Evolutionary conservation across 2,329 filamentous ascomycete genomes (phyloP).

Genomic region (Hortaea werneckii): DNA sequence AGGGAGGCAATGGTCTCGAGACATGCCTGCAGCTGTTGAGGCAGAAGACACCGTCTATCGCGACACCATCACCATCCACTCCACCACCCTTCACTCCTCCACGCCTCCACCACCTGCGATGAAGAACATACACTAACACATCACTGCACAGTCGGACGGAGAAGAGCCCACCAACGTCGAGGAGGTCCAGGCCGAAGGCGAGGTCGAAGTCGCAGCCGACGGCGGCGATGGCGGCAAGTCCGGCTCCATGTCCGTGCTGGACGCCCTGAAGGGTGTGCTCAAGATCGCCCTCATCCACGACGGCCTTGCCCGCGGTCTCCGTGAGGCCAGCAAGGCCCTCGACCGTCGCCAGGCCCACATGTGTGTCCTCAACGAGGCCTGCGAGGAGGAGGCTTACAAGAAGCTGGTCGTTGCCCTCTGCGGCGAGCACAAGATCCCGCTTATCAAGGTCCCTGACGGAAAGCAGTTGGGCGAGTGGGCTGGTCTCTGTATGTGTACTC

Average conservation of each 20-base stretch:
- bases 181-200: slow-evolving; percentile 63
- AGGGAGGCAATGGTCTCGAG: too few species aligned
- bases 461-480: slow-evolving; percentile 99
- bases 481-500: slow-evolving; percentile 76
- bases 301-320: slow-evolving; percentile 94
- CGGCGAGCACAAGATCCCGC: slow-evolving; percentile 98
- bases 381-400: slow-evolving; percentile 99
- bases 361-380: slow-evolving; percentile 99
- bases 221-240: slow-evolving; percentile 59
- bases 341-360: slow-evolving; percentile 98
- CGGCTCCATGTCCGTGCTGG: slow-evolving; percentile 87
- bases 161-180: slow-evolving; percentile 82
- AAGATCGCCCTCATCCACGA: slow-evolving; percentile 99
- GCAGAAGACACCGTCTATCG: too few species aligned
- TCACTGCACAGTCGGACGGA: slow-evolving; percentile 79
- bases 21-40: too few species aligned
- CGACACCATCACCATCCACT: background rate
- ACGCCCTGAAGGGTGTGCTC: slow-evolving; percentile 97
- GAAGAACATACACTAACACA: slow-evolving; percentile 9
- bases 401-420: slow-evolving; percentile 98
- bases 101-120: background rate
- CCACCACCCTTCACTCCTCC: background rate
- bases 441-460: slow-evolving; percentile 99
- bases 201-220: slow-evolving; percentile 95
- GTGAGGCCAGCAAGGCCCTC: slow-evolving; percentile 96